A percentile compares a stretch with the other conserved stretches of the same genome.
These are phyloP conservation scores for Pulveroboletus sp. DNA, from an alignment of 768 basidiomycete genomes.

Conservation along the genomic window DNA sequence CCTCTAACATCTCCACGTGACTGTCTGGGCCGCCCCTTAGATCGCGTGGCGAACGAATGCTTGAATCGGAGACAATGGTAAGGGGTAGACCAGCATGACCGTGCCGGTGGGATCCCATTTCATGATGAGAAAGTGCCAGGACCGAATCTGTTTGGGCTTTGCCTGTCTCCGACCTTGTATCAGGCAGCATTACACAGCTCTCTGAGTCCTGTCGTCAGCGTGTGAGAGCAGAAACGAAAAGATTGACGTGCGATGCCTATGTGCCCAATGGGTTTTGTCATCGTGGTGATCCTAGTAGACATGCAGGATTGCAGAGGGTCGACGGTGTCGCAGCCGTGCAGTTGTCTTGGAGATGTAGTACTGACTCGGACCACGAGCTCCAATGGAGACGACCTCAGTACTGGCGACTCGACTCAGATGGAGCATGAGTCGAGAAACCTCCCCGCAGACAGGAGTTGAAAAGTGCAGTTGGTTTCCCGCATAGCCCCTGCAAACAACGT, in stretches of 20 bases:
- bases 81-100: conserved; percentile 68
- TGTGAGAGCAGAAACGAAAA: too few relatives aligned
- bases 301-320: conserved; percentile 64
- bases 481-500: too few relatives aligned
- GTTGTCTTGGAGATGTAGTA: too few relatives aligned
- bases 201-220: too few relatives aligned
- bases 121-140: conserved; percentile 69
- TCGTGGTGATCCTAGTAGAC: conserved; percentile 39
- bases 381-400: too few relatives aligned
- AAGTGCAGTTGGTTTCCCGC: too few relatives aligned
- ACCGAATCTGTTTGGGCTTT: conserved; percentile 70
- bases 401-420: too few relatives aligned
- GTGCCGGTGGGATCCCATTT: conserved; percentile 88
- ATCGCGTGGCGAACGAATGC: conserved; percentile 73
- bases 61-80: conserved; percentile 60
- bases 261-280: conserved; percentile 46
- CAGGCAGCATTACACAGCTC: conserved; percentile 75
- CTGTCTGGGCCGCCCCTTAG: conserved; percentile 40
- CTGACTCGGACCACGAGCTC: too few relatives aligned
- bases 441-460: too few relatives aligned
- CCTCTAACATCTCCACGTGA: conserved; percentile 65
- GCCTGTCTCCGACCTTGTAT: conserved; percentile 89
- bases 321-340: too few relatives aligned
- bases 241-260: conserved; percentile 63
- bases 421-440: too few relatives aligned